Evolutionary conservation across 2,329 filamentous ascomycete genomes (phyloP).

Genomic region (Blumeria hordei): DNA sequence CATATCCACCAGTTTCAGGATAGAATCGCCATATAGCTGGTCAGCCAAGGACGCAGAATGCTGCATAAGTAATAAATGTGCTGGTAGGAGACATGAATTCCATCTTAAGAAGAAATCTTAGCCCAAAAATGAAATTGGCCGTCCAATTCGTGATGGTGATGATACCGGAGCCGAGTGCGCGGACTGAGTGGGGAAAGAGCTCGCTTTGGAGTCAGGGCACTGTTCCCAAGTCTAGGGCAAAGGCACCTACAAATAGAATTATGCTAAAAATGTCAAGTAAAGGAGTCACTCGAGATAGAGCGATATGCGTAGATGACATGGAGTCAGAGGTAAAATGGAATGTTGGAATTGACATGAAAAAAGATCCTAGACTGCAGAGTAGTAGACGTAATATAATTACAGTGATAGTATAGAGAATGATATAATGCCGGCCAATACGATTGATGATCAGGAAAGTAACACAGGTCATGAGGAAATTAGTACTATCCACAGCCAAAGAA

Average conservation of each 20-base stretch:
- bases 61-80: slow-evolving; percentile 64
- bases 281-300: slow-evolving; percentile 17
- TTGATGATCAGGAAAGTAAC: slow-evolving; percentile 56
- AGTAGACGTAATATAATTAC: slow-evolving; percentile 57
- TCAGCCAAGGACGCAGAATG: slow-evolving; percentile 46
- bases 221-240: slow-evolving; percentile 70
- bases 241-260: slow-evolving; percentile 63
- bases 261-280: slow-evolving; percentile 49
- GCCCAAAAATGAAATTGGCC: slow-evolving; percentile 62
- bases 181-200: slow-evolving; percentile 56
- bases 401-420: slow-evolving; percentile 62
- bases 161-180: slow-evolving; percentile 45
- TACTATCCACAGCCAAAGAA: slow-evolving; percentile 55
- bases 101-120: slow-evolving; percentile 80
- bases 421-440: slow-evolving; percentile 51
- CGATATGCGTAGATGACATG: slow-evolving; percentile 10
- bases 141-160: slow-evolving; percentile 72
- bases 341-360: slow-evolving; percentile 19
- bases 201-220: slow-evolving; percentile 95
- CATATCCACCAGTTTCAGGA: slow-evolving; percentile 64
- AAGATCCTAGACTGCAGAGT: slow-evolving; percentile 49
- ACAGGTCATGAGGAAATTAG: slow-evolving; percentile 63
- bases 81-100: slow-evolving; percentile 43
- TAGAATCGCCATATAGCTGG: slow-evolving; percentile 48
- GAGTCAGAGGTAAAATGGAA: neutral